Evolutionary conservation across 202 grass and related monocot species (phyloP), one percentile per base, ranked within the genome.

Genomic region (Panicum virgatum): DNA sequence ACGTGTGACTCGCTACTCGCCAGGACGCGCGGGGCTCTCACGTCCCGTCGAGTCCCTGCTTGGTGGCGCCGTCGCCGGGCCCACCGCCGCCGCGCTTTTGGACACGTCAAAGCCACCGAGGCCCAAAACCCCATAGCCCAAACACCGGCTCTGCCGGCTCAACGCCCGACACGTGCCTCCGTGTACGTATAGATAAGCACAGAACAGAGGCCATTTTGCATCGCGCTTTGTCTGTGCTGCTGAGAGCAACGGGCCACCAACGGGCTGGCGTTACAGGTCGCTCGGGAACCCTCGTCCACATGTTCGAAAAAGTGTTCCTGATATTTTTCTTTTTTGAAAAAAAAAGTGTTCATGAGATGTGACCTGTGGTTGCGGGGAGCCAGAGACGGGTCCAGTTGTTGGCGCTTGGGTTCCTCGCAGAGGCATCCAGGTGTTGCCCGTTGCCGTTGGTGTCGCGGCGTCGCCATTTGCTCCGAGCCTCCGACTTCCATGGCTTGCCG

Each of bases 81-180:
- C 62, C 84, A 9, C 32, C 20, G 9, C 0, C 11, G 4, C 5
- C 3, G 32, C 52, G 62, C 79, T 57, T 87, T 86, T 47, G 2
- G 72, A 77, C 78, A 82, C 71, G 85, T 87, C 79, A 27, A 62
- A 36, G 4, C 53, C 54, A 44, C 43, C 47, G n/a, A 10, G 10
- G 44, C 9, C 11, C 66, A 6, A 4, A 47, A 4, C 9, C 2
- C n/a, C 42, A 22, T 0, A 53, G 56, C n/a, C 70, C 16, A 40
- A 50, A 36, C 61, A 36, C n/a, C 59, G 60, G 2, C 9, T 12
- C 53, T 32, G 70, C 6, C 70, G 44, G 7, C 34, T 71, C 53
- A 19, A 9, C 23, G 34, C 11, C 10, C 7, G 68, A 73, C 69
- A 66, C 59, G 10, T 50, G 79, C 14, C 66, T 19, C 13, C n/a